Percentiles rank a stretch among this genome's conserved stretches.
These are phyloP conservation scores for Pseudotsuga menziesii DNA, from an alignment of 75 land plant species.

Conservation along the genomic window DNA sequence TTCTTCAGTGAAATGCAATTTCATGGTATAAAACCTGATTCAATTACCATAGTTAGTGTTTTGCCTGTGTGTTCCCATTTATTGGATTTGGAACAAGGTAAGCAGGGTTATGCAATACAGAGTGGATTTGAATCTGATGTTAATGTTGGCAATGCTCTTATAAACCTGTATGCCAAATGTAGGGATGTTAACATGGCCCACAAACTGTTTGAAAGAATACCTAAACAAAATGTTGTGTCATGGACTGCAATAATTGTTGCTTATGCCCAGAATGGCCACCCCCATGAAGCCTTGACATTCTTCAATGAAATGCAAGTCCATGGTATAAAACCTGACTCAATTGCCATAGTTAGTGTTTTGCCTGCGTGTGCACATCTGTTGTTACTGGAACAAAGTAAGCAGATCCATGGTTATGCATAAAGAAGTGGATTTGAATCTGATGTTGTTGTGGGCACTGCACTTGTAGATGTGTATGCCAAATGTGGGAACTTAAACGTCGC, in stretches of 20 bases:
- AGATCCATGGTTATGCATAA: background rate
- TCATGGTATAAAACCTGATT: background rate
- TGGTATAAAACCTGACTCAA: background rate
- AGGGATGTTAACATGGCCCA: too few relatives aligned
- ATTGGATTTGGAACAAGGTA: too few relatives aligned
- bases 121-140: too few relatives aligned
- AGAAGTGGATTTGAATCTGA: background rate
- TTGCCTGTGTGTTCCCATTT: conserved; percentile 4
- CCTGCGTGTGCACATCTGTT: background rate
- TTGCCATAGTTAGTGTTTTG: background rate
- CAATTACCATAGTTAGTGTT: conserved; percentile 1
- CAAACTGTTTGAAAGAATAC: too few relatives aligned
- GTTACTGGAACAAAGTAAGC: background rate
- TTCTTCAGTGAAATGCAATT: background rate
- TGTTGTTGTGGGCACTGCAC: conserved; percentile 7
- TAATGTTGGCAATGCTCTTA: too few relatives aligned
- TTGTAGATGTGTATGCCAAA: conserved; percentile 20
- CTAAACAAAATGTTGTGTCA: too few relatives aligned
- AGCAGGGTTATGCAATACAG: too few relatives aligned
- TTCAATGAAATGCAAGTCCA: background rate
- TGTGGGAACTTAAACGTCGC: conserved; percentile 9
- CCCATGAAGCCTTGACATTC: background rate
- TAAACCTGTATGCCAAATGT: too few relatives aligned
- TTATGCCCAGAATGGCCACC: background rate
- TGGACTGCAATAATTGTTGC: too few relatives aligned